Conservation (phyloP, 2,329 filamentous ascomycete genomes). For the Graphium sp. region DNA sequence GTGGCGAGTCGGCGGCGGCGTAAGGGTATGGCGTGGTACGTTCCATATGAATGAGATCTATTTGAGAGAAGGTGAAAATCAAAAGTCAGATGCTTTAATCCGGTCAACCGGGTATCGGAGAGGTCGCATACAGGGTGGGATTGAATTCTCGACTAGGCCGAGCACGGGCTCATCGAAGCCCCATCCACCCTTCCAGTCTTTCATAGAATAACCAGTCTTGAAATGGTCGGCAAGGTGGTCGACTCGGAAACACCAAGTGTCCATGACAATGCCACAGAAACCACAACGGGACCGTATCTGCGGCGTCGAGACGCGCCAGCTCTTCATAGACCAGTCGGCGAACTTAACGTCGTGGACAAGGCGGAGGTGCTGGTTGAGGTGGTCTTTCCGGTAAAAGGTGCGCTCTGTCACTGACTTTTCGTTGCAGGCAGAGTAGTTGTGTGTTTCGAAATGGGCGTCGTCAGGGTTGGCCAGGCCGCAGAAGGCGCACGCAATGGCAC, state of each 20-base stretch:
- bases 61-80: conserved; percentile 9
- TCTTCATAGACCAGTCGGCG: conserved; percentile 45
- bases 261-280: conserved; percentile 46
- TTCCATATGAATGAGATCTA: conserved; percentile 49
- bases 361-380: conserved; percentile 47
- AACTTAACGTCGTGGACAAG: conserved; percentile 48
- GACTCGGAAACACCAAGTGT: conserved; percentile 41
- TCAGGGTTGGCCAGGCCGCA: conserved; percentile 39
- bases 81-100: conserved; percentile 21
- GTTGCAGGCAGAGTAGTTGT: conserved; percentile 47
- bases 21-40: conserved; percentile 38
- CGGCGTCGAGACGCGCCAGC: conserved; percentile 42
- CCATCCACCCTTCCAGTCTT: conserved; percentile 55
- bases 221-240: conserved; percentile 54
- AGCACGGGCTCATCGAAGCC: conserved; percentile 46
- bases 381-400: conserved; percentile 51
- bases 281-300: conserved; percentile 47
- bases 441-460: conserved; percentile 36
- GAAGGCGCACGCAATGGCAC: conserved; percentile 38
- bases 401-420: conserved; percentile 45
- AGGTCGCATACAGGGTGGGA: conserved; percentile 42
- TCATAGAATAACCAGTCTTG: conserved; percentile 49
- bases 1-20: conserved; percentile 23
- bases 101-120: conserved; percentile 17
- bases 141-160: conserved; percentile 48